phyloP scores from a whole-genome alignment of 2,329 filamentous ascomycete genomes.

The Mycosphaerella sp. region DNA sequence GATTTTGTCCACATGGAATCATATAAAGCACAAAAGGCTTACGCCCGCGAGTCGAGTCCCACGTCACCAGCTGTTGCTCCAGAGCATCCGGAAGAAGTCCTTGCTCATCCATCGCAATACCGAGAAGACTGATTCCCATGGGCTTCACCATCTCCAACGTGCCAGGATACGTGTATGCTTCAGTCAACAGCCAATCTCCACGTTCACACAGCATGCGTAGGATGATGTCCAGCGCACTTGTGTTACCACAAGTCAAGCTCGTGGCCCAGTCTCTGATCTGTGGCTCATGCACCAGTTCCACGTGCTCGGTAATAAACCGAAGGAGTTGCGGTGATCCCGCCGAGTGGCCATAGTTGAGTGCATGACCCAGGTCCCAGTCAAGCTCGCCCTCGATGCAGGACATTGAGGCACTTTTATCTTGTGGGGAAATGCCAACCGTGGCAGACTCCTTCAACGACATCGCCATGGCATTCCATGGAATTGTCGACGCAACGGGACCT shows the following conservation, averaged over 20 bases:
- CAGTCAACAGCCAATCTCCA: slow-evolving; percentile 24
- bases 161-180: slow-evolving; percentile 29
- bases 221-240: slow-evolving; percentile 30
- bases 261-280: slow-evolving; percentile 31
- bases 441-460: slow-evolving; percentile 1
- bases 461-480: slow-evolving; percentile 16
- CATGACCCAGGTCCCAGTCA: slow-evolving; percentile 23
- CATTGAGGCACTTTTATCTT: neutral
- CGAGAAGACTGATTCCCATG: slow-evolving; percentile 25
- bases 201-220: slow-evolving; percentile 28
- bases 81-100: slow-evolving; percentile 27
- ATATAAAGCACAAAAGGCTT: slow-evolving; percentile 30
- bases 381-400: slow-evolving; percentile 13
- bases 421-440: too few relatives aligned
- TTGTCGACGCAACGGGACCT: slow-evolving; percentile 8
- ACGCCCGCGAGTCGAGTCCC: slow-evolving; percentile 23
- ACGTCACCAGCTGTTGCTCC: slow-evolving; percentile 22
- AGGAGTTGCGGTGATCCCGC: slow-evolving; percentile 25
- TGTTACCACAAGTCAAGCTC: slow-evolving; percentile 28
- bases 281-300: slow-evolving; percentile 29
- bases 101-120: slow-evolving; percentile 29
- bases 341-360: slow-evolving; percentile 28
- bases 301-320: slow-evolving; percentile 28
- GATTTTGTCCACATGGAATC: slow-evolving; percentile 31
- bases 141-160: slow-evolving; percentile 25